These are phyloP conservation scores for Tuctoria greenei DNA, from an alignment of 176 grass and related monocot species.

Conservation along the genomic window DNA sequence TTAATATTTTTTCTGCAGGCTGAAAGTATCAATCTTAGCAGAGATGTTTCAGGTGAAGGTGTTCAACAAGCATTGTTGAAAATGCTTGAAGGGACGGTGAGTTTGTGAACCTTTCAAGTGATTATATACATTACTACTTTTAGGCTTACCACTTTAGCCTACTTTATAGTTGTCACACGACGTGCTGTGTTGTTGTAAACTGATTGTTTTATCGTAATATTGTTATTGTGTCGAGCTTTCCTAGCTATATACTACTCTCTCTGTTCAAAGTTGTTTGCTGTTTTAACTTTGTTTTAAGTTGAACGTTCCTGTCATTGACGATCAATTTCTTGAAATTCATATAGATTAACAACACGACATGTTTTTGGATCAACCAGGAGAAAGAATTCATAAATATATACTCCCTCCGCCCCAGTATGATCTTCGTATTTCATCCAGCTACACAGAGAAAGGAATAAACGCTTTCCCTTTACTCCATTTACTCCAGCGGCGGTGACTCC, in stretches of 20 bases:
- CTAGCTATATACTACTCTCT: neutral
- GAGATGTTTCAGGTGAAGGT: conserved; percentile 28
- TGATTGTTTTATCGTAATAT: neutral
- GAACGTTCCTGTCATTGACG: no score
- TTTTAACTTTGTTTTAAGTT: no score
- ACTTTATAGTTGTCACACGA: neutral
- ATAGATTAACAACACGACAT: no score
- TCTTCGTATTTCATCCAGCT: no score
- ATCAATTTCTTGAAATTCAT: no score
- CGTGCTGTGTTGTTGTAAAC: neutral
- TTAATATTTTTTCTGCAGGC: conserved; percentile 39
- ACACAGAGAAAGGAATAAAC: no score
- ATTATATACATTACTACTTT: neutral
- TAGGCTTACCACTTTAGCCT: neutral
- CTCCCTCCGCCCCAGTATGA: no score
- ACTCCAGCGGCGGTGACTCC: no score
- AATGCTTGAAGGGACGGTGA: conserved; percentile 82
- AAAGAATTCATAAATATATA: no score
- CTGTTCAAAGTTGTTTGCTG: no score
- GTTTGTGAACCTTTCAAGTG: conserved; percentile 23
- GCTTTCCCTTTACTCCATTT: no score
- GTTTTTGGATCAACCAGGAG: no score
- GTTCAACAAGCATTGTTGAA: conserved; percentile 80
- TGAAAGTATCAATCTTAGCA: conserved; percentile 79
- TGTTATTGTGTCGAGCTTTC: conserved; percentile 3